Base-by-base conservation (phyloP, 2,329 filamentous ascomycete genomes). In the Helicocarpus griseus region DNA sequence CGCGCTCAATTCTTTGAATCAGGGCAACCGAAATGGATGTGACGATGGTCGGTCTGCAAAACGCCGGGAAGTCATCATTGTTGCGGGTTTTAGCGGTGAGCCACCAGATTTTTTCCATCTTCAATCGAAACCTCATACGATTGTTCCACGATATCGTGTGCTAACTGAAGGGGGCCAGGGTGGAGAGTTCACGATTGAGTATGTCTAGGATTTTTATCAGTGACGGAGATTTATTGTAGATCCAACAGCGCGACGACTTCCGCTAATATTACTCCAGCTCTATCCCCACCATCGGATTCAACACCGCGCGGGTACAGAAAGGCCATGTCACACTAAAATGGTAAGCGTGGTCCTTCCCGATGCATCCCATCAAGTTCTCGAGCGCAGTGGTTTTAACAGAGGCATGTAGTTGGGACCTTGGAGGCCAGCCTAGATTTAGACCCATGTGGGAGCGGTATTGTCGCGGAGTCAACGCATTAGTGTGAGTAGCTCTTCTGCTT, bases 21-120 rank as follows among this genome's bases (percentile, higher is more conserved):
- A 96, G 91, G 93, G 89, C 91, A 61, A 95, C 90, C 60, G 93
- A 98, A 77, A 96, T 98, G 90, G 93, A 98, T 73, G 91, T 98
- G 68, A 97, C 93, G 61, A 95, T 98, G 86, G 91, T 98, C 69
- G 93, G 93, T 22, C 76, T 98, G 66, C 93, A 98, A 69, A 97
- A 97, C 74, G 93, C 93, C 54, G 93, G 93, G 65, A 98, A 98
- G 76, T 97, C 93, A 36, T 97, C 91, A 56, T 73, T 98, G 65
- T 77, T 98, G 69, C 82, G 90, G 62, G 91, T 97, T 63, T 79
- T 98, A 63, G 90, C 91, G 76, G 93, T 98, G 83, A 81, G 91
- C 73, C 29, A 53, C 38, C 21, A 6, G 17, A 19, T 43, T 51
- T 41, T 51, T 41, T 33, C 38, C 57, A 53, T 31, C 40, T 22